phyloP scores from a whole-genome alignment of 371 early-diverging fungal genomes.

The Mucor lusitanicus region DNA sequence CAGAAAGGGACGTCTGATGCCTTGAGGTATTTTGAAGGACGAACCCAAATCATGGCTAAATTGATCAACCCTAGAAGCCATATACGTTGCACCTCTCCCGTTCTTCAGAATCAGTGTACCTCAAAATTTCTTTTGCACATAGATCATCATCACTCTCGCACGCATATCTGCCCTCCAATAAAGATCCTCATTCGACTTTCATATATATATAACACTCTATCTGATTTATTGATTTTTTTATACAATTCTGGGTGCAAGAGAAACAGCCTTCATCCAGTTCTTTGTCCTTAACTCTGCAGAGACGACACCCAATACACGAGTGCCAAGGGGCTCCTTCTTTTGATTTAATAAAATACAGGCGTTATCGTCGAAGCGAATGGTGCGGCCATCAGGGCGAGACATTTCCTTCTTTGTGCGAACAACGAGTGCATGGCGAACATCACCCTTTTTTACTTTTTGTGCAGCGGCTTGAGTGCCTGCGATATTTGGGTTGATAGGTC shows the following conservation, averaged over 20 bases:
- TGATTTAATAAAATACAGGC: constrained; percentile 95
- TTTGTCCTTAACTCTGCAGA: constrained; percentile 90
- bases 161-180: too few relatives aligned
- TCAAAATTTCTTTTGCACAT: too few relatives aligned
- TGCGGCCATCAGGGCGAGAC: constrained; percentile 90
- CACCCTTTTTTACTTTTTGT: constrained; percentile 92
- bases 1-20: too few relatives aligned
- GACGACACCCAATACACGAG: constrained; percentile 91
- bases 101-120: too few relatives aligned
- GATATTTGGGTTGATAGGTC: constrained; percentile 68
- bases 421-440: constrained; percentile 91
- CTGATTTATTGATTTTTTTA: constrained; percentile 38
- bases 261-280: constrained; percentile 93
- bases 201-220: neutral
- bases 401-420: constrained; percentile 93
- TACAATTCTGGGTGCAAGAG: constrained; percentile 92
- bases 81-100: too few relatives aligned
- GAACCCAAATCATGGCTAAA: too few relatives aligned
- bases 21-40: too few relatives aligned
- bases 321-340: constrained; percentile 92
- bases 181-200: neutral
- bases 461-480: constrained; percentile 54
- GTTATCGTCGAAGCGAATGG: constrained; percentile 95
- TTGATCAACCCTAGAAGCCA: too few relatives aligned
- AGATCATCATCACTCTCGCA: too few relatives aligned